A percentile compares a stretch with the other conserved stretches of the same genome.
Evolutionary conservation across 2,329 filamentous ascomycete genomes (phyloP).

Genomic region (Aureobasidium namibiae): DNA sequence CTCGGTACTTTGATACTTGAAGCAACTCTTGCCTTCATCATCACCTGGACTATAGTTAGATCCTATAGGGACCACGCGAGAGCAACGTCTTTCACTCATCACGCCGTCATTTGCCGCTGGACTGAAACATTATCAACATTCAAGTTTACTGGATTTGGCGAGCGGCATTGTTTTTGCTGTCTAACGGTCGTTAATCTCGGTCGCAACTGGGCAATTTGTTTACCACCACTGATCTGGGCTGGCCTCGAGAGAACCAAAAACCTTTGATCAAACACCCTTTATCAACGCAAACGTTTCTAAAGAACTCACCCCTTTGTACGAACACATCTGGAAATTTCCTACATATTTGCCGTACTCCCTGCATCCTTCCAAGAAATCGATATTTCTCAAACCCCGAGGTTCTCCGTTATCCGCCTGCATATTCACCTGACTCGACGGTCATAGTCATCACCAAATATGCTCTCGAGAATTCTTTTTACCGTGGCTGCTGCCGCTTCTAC

Average conservation of each 20-base stretch:
- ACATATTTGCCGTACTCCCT: constrained; percentile 7
- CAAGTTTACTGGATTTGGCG: not conserved
- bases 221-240: constrained; percentile 1
- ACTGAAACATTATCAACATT: constrained; percentile 5
- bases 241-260: not conserved
- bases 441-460: not conserved
- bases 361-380: not conserved
- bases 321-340: not conserved
- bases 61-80: not conserved
- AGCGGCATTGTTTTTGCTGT: constrained; percentile 4
- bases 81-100: not conserved
- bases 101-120: not conserved
- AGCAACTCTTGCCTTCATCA: not conserved
- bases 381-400: not conserved
- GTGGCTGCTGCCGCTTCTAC: constrained; percentile 8
- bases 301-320: not conserved
- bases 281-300: constrained; percentile 1
- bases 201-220: constrained; percentile 8
- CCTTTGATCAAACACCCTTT: not conserved
- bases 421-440: not conserved
- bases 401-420: not conserved
- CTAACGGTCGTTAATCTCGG: constrained; percentile 12
- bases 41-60: not conserved
- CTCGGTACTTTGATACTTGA: not conserved
- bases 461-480: constrained; percentile 1